phyloP scores from a whole-genome alignment of 2,329 filamentous ascomycete species.

The Raffaelea arxii region DNA sequence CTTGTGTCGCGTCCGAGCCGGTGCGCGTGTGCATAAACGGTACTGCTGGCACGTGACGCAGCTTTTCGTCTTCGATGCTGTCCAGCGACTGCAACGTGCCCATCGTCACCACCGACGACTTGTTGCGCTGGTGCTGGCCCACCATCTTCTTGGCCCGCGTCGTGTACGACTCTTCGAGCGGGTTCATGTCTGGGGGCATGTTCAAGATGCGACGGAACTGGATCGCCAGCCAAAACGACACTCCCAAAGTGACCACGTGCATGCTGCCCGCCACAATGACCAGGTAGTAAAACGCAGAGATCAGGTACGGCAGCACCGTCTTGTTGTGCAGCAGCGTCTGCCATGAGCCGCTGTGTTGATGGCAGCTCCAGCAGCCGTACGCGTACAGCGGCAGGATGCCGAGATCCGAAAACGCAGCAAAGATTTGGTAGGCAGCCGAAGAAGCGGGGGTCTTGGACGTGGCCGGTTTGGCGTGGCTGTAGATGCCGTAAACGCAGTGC shows the following conservation, averaged over 20 bases:
- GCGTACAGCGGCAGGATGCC: conserved; percentile 44
- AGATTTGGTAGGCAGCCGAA: conserved; percentile 81
- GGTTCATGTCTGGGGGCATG: conserved; percentile 91
- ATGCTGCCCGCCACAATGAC: conserved; percentile 55
- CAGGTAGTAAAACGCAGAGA: conserved; percentile 58
- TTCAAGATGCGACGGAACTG: conserved; percentile 74
- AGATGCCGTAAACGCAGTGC: conserved; percentile 68
- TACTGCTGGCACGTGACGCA: conserved; percentile 43
- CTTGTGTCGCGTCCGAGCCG: conserved; percentile 47
- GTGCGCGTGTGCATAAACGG: conserved; percentile 74
- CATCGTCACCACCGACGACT: conserved; percentile 41
- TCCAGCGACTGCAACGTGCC: conserved; percentile 21
- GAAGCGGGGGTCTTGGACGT: conserved; percentile 66
- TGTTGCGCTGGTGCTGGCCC: conserved; percentile 61
- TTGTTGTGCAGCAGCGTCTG: conserved; percentile 53
- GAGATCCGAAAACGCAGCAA: conserved; percentile 64
- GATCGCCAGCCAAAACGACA: conserved; percentile 66
- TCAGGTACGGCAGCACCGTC: conserved; percentile 46
- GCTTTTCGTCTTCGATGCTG: conserved; percentile 45
- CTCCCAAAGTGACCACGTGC: conserved; percentile 58
- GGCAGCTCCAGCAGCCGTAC: conserved; percentile 38
- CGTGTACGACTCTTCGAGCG: conserved; percentile 77
- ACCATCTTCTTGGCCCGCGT: conserved; percentile 37
- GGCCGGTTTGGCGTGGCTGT: conserved; percentile 64
- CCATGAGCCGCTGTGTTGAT: conserved; percentile 47